Percentiles rank a stretch among this genome's conserved stretches.
phyloP scores from a whole-genome alignment of 306 rosid genomes.

The Fagus sylvatica region DNA sequence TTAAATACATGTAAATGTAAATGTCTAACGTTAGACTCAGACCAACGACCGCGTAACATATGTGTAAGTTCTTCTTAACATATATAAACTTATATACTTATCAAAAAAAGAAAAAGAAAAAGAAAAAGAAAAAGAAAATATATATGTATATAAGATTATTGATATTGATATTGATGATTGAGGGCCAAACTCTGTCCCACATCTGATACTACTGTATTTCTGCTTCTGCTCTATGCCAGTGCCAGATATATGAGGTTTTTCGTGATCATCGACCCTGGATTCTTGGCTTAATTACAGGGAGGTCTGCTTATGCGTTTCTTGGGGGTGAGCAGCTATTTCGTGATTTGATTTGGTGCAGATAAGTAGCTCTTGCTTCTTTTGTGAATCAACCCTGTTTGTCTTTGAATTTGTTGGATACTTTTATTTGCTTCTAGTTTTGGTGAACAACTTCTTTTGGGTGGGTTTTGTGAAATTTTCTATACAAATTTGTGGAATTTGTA shows the following conservation, averaged over 20 bases:
- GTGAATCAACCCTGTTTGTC: constrained; percentile 12
- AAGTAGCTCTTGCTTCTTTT: constrained; percentile 32
- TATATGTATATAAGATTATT: too few species aligned
- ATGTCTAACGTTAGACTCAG: neutral
- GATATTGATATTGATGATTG: too few species aligned
- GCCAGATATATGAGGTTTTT: constrained; percentile 15
- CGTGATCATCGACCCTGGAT: constrained; percentile 29
- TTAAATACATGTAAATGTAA: neutral
- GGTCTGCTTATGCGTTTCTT: constrained; percentile 28
- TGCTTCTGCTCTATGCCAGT: constrained; percentile 1
- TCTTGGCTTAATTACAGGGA: constrained; percentile 30
- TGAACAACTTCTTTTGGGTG: constrained; percentile 24
- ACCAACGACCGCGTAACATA: neutral
- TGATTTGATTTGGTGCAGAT: constrained; percentile 29
- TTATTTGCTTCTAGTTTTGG: constrained; percentile 14
- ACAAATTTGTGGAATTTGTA: neutral
- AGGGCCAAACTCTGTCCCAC: neutral
- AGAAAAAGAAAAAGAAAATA: too few species aligned
- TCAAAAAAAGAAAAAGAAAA: too few species aligned
- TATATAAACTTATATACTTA: too few species aligned
- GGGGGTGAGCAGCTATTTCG: constrained; percentile 2
- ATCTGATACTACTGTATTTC: neutral
- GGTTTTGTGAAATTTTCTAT: constrained; percentile 4
- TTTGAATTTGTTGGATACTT: constrained; percentile 7
- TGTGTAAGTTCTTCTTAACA: too few species aligned